Base-by-base conservation (phyloP, 164 flowering plant species). In the Chloranthus sessilifolius region DNA sequence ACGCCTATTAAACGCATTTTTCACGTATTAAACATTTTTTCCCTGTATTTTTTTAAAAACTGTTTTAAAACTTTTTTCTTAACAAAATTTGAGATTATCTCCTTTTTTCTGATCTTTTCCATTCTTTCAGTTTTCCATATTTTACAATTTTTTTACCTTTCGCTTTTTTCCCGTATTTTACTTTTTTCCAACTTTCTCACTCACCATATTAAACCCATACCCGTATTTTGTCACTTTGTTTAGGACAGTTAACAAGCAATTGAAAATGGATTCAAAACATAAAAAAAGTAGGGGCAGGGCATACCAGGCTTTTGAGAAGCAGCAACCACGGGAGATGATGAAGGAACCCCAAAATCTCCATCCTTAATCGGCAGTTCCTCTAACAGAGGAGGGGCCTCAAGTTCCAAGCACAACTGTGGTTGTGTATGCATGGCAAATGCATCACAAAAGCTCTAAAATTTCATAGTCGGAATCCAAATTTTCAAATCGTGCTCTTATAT, bases 231-330 rank as follows among this genome's bases (percentile, higher is more conserved):
- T 25, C 8, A 8, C 39, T 14, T 44, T 11, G 20, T 35, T 35
- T 11, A 11, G 23, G 9, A 52, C 11, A 7, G 11, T 16, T 16
- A 11, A 3, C 14, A 15, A 34, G 24, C 17, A 36, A 47, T n/a
- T 22, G 6, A 39, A 14, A 44, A 2, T 19, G 20, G 11, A 33
- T 42, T 0, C n/a, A 20, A 17, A 23, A 22, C 3, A 20, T 3
- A 17, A 25, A 20, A 12, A 23, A 35, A 4, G 19, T 35, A 42
- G 37, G 49, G 21, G 12, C 23, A 5, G 16, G 35, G 9, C 50
- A 53, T 53, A 67, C 71, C 71, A 58, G 64, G 66, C 56, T 44
- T 50, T 17, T 49, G 64, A 48, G 56, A 22, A 50, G 27, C 36
- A 46, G 45, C 55, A 51, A 39, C 19, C 12, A 34, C 41, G 23